A percentile compares a stretch with the other conserved stretches of the same genome.
Conservation (phyloP, 2,329 filamentous ascomycete species). For the Hypoxylon sp. region DNA sequence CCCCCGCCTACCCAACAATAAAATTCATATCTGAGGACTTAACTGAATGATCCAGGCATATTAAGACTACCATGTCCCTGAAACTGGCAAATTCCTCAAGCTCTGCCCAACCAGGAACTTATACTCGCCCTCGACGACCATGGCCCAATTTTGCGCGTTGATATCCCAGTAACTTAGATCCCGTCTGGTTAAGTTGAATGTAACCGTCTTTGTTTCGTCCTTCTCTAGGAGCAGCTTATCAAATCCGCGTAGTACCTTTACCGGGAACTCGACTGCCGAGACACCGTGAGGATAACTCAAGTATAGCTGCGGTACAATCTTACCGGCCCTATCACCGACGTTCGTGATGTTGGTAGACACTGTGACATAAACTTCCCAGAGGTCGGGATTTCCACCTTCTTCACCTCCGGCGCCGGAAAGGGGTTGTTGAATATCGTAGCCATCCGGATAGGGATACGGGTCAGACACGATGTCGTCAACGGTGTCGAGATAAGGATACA, state of each 20-base stretch:
- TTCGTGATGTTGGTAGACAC: conserved; percentile 70
- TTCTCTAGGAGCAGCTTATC: conserved; percentile 75
- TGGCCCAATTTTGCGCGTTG: conserved; percentile 77
- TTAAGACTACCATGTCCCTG: conserved; percentile 43
- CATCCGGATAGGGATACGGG: conserved; percentile 67
- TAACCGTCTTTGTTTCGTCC: conserved; percentile 68
- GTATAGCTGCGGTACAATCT: conserved; percentile 65
- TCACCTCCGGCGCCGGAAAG: conserved; percentile 78
- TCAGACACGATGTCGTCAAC: conserved; percentile 61
- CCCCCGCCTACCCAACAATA: conserved; percentile 3
- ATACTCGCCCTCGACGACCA: conserved; percentile 64
- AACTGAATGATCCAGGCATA: not conserved
- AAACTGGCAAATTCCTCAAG: conserved; percentile 51
- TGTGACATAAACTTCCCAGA: conserved; percentile 70
- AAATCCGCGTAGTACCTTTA: conserved; percentile 79
- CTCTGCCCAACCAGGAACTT: conserved; percentile 59
- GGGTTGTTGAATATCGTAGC: conserved; percentile 65
- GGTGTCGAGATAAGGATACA: conserved; percentile 78
- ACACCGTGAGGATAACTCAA: conserved; percentile 58
- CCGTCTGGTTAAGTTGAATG: conserved; percentile 73
- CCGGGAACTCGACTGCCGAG: conserved; percentile 71
- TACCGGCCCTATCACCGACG: conserved; percentile 61
- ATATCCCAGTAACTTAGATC: conserved; percentile 83
- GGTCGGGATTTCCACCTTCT: conserved; percentile 76
- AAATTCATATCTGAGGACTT: not conserved